phyloP scores from a whole-genome alignment of 495 filamentous ascomycete species.

The Daldinia loculata region DNA sequence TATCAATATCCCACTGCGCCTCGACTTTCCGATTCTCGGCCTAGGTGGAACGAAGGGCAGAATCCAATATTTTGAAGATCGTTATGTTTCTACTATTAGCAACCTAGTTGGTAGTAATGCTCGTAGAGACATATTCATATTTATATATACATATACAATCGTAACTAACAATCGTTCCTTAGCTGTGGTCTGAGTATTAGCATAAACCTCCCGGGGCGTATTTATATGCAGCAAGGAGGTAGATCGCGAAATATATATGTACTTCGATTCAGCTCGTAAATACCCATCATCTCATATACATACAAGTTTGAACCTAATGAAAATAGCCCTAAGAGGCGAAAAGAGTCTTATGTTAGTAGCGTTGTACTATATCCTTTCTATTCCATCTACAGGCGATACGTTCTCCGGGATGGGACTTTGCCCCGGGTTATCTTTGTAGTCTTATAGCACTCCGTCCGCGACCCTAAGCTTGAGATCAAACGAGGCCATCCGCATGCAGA shows the following conservation, averaged over 20 bases:
- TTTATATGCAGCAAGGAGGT: background rate
- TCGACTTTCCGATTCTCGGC: slow-evolving; percentile 11
- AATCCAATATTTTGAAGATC: background rate
- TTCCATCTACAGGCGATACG: slow-evolving; percentile 19
- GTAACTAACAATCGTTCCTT: background rate
- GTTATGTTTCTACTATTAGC: background rate
- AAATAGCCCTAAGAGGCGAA: slow-evolving; percentile 5
- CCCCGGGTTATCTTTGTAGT: slow-evolving; percentile 18
- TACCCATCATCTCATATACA: slow-evolving; percentile 34
- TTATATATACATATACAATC: background rate
- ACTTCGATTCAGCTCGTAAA: slow-evolving; percentile 27
- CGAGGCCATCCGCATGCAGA: slow-evolving; percentile 16
- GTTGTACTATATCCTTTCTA: slow-evolving; percentile 29
- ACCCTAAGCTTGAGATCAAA: slow-evolving; percentile 12
- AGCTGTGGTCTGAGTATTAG: background rate
- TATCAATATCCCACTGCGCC: slow-evolving; percentile 26
- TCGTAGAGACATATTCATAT: background rate
- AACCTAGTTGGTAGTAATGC: background rate
- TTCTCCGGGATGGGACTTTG: slow-evolving; percentile 1
- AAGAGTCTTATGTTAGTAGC: slow-evolving; percentile 14
- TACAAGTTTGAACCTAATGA: background rate
- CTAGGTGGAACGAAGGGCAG: slow-evolving; percentile 22
- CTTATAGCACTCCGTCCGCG: slow-evolving; percentile 14
- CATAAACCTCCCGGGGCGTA: background rate
- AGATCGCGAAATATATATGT: slow-evolving; percentile 9